Conservation (phyloP, 2,329 filamentous ascomycete genomes). For the Phyllosticta paracitricarpa region DNA sequence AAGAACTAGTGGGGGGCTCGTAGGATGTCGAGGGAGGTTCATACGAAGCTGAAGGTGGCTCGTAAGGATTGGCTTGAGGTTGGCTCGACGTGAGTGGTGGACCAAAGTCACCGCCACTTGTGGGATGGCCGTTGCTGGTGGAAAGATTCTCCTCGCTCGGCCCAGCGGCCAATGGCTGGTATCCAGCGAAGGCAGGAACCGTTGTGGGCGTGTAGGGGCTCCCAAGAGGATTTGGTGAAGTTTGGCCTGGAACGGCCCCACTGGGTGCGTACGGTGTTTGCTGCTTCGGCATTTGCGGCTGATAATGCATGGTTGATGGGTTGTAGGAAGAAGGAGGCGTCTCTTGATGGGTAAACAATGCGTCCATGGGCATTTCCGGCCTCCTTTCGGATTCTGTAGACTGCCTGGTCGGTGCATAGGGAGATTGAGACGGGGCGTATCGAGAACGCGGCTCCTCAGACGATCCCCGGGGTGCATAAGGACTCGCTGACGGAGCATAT, state of each 20-base stretch:
- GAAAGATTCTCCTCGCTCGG: constrained; percentile 14
- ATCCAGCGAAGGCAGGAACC: background rate
- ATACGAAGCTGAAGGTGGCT: constrained; percentile 16
- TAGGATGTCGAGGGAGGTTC: constrained; percentile 20
- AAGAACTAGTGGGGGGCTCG: constrained; percentile 32
- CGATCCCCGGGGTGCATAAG: constrained; percentile 39
- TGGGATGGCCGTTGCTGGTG: constrained; percentile 18
- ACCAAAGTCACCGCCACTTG: constrained; percentile 8
- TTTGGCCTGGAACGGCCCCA: background rate
- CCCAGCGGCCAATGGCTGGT: constrained; percentile 14
- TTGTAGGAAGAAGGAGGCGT: constrained; percentile 19
- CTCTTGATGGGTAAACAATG: constrained; percentile 13
- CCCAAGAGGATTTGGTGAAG: constrained; percentile 5
- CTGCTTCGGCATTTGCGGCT: background rate
- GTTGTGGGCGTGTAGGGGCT: constrained; percentile 10
- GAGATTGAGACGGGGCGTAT: constrained; percentile 27
- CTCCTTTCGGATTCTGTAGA: constrained; percentile 29
- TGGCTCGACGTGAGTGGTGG: constrained; percentile 10
- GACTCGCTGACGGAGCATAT: constrained; percentile 26
- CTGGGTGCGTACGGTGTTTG: constrained; percentile 3
- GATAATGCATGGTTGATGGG: background rate
- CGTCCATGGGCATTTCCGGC: constrained; percentile 10
- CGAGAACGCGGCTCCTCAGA: constrained; percentile 41
- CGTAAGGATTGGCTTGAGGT: constrained; percentile 14
- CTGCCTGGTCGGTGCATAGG: constrained; percentile 15